phyloP scores from a whole-genome alignment of 768 basidiomycete species.

The Rhizopogon salebrosus region DNA sequence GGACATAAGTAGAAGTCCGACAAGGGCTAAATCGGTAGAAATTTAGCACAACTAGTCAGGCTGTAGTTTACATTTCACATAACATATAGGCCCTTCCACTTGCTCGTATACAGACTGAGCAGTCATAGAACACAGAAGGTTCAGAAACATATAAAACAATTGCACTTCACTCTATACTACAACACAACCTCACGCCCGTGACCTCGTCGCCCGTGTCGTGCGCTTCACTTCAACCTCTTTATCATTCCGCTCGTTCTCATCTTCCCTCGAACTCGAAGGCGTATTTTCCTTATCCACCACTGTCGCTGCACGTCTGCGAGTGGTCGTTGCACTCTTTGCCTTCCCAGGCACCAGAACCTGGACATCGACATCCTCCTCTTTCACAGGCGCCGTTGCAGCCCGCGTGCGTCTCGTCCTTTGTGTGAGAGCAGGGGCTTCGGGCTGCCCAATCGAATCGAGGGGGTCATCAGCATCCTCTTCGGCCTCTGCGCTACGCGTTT shows the following conservation, averaged over 20 bases:
- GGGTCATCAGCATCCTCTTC: conserved; percentile 7
- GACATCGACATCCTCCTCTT: conserved; percentile 4
- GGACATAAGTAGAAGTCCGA: no score
- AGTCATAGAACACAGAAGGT: background rate
- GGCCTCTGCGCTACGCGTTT: background rate
- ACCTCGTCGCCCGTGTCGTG: conserved; percentile 1
- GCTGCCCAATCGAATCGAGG: conserved; percentile 6
- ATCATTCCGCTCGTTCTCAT: conserved; percentile 1
- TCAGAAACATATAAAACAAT: no score
- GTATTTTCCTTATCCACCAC: conserved; percentile 9
- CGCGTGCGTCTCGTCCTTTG: conserved; percentile 1
- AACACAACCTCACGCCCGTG: background rate
- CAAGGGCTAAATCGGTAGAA: no score
- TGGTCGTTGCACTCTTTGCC: background rate
- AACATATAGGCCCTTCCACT: no score
- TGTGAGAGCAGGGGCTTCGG: background rate
- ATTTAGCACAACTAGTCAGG: background rate
- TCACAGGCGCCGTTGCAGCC: conserved; percentile 2
- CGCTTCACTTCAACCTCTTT: conserved; percentile 7
- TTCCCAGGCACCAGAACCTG: background rate
- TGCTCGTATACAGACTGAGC: no score
- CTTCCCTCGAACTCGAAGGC: conserved; percentile 9
- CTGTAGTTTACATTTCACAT: no score
- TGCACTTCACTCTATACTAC: no score
- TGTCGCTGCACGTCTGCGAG: conserved; percentile 4